A percentile compares a stretch with the other conserved stretches of the same genome.
Conservation (phyloP, 306 rosid genomes). For the Lablab purpureus region DNA sequence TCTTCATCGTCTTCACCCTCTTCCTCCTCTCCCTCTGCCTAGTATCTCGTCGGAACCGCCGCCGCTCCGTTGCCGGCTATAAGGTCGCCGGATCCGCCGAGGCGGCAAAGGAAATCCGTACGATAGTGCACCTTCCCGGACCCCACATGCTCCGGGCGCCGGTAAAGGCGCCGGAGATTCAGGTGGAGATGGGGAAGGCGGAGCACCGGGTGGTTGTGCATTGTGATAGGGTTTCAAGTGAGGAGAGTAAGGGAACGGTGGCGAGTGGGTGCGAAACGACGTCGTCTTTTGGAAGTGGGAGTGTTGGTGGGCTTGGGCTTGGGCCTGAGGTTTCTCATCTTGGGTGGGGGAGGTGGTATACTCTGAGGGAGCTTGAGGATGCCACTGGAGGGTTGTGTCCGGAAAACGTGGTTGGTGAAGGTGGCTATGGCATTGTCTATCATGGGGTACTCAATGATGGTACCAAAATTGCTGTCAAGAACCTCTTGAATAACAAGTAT, state of each 20-base stretch:
- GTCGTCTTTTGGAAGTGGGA: conserved; percentile 68
- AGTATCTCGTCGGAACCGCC: conserved; percentile 74
- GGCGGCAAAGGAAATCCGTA: conserved; percentile 74
- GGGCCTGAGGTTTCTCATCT: conserved; percentile 94
- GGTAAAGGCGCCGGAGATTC: conserved; percentile 67
- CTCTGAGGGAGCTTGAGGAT: conserved; percentile 90
- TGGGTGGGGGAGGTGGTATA: conserved; percentile 99
- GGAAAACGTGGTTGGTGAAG: conserved; percentile 95
- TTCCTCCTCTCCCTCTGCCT: conserved; percentile 91
- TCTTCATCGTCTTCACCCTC: conserved; percentile 71
- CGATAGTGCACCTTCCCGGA: conserved; percentile 70
- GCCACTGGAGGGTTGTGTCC: conserved; percentile 86
- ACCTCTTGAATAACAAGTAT: conserved; percentile 92
- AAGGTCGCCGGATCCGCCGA: conserved; percentile 46
- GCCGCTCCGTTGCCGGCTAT: conserved; percentile 24
- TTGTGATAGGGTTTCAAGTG: conserved; percentile 79
- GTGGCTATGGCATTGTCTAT: conserved; percentile 97
- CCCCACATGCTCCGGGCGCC: conserved; percentile 60
- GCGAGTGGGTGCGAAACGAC: conserved; percentile 66
- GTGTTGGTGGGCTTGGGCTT: conserved; percentile 54
- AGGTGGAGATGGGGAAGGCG: conserved; percentile 77
- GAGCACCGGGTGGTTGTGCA: conserved; percentile 76
- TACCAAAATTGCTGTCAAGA: conserved; percentile 87
- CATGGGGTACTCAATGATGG: conserved; percentile 80
- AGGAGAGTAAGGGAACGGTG: conserved; percentile 74